Base-by-base conservation (phyloP, 306 rosid species). In the Cyamopsis tetragonoloba region DNA sequence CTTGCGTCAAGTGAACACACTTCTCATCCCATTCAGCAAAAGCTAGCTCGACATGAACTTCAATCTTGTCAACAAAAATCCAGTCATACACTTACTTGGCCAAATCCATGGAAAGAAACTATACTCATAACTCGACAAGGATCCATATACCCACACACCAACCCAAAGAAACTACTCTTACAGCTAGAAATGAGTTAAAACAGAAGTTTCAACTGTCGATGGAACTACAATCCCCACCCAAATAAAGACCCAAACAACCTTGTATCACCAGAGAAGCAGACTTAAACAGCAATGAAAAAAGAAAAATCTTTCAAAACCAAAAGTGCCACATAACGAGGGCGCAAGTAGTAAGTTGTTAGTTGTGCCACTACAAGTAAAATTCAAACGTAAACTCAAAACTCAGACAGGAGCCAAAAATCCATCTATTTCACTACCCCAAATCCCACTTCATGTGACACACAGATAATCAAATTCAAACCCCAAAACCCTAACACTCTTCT, bases 371-470 rank as follows among this genome's bases (percentile, higher is more conserved):
- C 60, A 41, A 44, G 59, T 7, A 39, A 51, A 46, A 28, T n/a
- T 38, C 39, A 53, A 39, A 54, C 2, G 2, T 7, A 14, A 60
- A 54, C 30, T 6, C 27, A 41, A 51, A 42, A 26, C 31, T 68
- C 20, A 49, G 7, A 31, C 13, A 66, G 8, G 4, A 58, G 41
- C 24, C 0, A 63, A 55, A 4, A 56, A 56, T 23, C 13, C 12
- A 49, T 49, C 53, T 50, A 32, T 50, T 58, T 9, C 28, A 18
- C 27, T 24, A 13, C 30, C 65, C 53, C 37, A 62, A 68, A 62
- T 19, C 24, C 60, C 41, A 74, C 61, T 17, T 63, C 51, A 34
- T 14, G 65, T 39, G 8, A 49, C 57, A 55, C 22, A 58, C 80
- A 67, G 7, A 61, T 34, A 70, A 53, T 17, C 13, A 57, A 18